Percentiles rank a stretch among this genome's conserved stretches.
phyloP scores from a whole-genome alignment of 495 filamentous ascomycete genomes.

The Clavariopsis aquatica region DNA sequence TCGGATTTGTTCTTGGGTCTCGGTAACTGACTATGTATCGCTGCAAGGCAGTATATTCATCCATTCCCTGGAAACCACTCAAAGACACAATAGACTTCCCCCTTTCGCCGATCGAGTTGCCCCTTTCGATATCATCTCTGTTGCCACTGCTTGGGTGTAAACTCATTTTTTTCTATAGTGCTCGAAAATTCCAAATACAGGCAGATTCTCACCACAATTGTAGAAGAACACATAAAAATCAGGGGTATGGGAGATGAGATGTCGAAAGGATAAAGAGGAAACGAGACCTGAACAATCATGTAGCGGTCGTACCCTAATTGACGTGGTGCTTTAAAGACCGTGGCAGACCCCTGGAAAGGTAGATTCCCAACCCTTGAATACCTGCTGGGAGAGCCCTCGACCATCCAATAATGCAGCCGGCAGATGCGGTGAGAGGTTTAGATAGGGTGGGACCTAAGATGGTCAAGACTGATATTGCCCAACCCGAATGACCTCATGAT shows the following conservation, averaged over 20 bases:
- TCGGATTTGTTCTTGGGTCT: slow-evolving; percentile 38
- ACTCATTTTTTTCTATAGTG: background rate
- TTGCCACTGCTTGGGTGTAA: slow-evolving; percentile 10
- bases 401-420: background rate
- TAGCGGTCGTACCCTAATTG: background rate
- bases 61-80: slow-evolving; percentile 8
- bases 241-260: background rate
- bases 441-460: background rate
- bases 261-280: background rate
- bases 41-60: slow-evolving; percentile 38
- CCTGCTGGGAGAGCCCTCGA: background rate
- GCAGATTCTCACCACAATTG: background rate
- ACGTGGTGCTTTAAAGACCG: background rate
- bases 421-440: background rate
- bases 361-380: background rate
- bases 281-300: background rate
- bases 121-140: slow-evolving; percentile 7
- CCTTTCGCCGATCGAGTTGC: slow-evolving; percentile 3
- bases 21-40: slow-evolving; percentile 47
- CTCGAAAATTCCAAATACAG: background rate
- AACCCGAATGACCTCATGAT: background rate
- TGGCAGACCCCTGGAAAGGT: background rate
- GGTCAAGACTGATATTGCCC: background rate
- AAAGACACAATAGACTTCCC: slow-evolving; percentile 22
- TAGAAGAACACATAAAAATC: background rate